Percentiles rank a stretch among this genome's conserved stretches.
phyloP scores from a whole-genome alignment of 768 basidiomycete genomes.

The Rubroboletus satanas region DNA sequence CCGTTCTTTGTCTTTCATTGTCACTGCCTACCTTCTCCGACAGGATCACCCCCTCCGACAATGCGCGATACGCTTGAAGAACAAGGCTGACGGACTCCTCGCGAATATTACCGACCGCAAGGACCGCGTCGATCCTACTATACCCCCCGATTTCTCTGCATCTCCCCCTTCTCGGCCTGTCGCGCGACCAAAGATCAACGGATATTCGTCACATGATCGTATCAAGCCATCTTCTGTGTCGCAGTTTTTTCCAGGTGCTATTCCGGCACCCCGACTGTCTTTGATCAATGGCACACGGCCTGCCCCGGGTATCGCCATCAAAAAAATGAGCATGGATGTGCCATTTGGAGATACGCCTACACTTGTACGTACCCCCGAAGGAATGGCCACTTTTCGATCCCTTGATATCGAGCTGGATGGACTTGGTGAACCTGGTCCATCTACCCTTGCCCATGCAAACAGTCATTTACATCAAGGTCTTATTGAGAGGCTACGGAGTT shows the following conservation, averaged over 20 bases:
- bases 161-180: slow-evolving; percentile 19
- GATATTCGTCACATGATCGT: slow-evolving; percentile 27
- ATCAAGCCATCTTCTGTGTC: slow-evolving; percentile 24
- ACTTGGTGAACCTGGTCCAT: slow-evolving; percentile 33
- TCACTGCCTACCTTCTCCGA: background rate
- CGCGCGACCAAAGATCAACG: slow-evolving; percentile 47
- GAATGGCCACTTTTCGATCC: slow-evolving; percentile 66
- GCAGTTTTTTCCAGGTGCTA: slow-evolving; percentile 2
- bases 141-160: slow-evolving; percentile 48
- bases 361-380: slow-evolving; percentile 62
- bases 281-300: slow-evolving; percentile 19
- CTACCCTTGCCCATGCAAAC: slow-evolving; percentile 31
- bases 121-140: slow-evolving; percentile 68
- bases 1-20: background rate
- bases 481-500: slow-evolving; percentile 19
- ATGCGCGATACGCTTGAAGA: slow-evolving; percentile 74
- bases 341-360: slow-evolving; percentile 66
- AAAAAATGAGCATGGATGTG: slow-evolving; percentile 34
- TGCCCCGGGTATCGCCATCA: slow-evolving; percentile 5
- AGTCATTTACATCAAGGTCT: slow-evolving; percentile 24
- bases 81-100: slow-evolving; percentile 82
- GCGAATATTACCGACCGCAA: slow-evolving; percentile 86
- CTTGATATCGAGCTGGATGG: slow-evolving; percentile 53
- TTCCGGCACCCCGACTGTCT: slow-evolving; percentile 9
- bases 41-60: slow-evolving; percentile 87